These are phyloP conservation scores for Tetragonia tetragonoides DNA, from an alignment of 148 eudicot species.

Conservation along the genomic window DNA sequence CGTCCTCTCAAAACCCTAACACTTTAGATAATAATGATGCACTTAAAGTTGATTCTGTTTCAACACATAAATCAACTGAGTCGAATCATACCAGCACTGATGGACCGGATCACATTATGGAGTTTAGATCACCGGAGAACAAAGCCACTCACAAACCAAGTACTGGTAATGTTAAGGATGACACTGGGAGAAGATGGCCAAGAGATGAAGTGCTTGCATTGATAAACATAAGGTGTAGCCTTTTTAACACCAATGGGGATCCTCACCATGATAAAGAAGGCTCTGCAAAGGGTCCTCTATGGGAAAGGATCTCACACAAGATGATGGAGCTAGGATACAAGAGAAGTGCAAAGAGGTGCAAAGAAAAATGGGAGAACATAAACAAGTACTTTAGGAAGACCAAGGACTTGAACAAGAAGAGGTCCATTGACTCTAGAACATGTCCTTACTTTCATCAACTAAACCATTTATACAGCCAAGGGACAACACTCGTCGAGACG, in stretches of 20 bases:
- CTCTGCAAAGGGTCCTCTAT: constrained; percentile 55
- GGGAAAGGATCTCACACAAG: constrained; percentile 84
- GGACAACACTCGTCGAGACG: constrained; percentile 31
- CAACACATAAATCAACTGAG: constrained; percentile 3
- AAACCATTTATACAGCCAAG: constrained; percentile 64
- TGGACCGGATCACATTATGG: constrained; percentile 18
- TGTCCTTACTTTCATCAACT: constrained; percentile 90
- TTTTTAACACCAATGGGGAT: constrained; percentile 27
- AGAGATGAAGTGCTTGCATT: constrained; percentile 81
- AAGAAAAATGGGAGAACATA: constrained; percentile 98
- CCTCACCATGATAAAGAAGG: constrained; percentile 18
- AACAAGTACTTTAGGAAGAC: constrained; percentile 92
- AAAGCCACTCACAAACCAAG: background rate
- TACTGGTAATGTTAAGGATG: constrained; percentile 33
- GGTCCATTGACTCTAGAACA: constrained; percentile 77
- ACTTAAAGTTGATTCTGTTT: background rate
- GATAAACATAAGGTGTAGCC: constrained; percentile 70
- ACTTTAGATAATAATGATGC: background rate
- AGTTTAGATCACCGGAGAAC: constrained; percentile 16
- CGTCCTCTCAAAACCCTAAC: constrained; percentile 43
- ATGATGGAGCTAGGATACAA: constrained; percentile 74
- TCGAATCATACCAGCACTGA: constrained; percentile 26
- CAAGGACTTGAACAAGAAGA: constrained; percentile 81
- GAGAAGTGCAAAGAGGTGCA: constrained; percentile 88
- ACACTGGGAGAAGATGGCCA: constrained; percentile 80